Percentiles rank a stretch among this genome's conserved stretches.
Conservation (phyloP, 176 grass and related monocot genomes). For the Microstegium vimineum region DNA sequence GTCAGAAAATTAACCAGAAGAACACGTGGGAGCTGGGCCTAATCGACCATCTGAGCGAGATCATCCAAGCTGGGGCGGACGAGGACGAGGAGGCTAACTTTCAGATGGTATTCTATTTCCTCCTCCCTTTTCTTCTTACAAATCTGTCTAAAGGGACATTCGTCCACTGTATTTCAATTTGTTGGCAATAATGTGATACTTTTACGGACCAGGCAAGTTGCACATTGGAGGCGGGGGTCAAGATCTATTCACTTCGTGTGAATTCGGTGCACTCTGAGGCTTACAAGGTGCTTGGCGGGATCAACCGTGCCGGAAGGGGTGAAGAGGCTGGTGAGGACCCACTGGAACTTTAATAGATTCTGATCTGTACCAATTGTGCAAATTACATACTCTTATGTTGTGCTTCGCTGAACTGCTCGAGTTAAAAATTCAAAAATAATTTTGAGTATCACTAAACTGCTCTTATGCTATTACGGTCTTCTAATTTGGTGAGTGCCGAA, state of each 20-base stretch:
- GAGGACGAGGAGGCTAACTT: slow-evolving; percentile 94
- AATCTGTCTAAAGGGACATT: too few species aligned
- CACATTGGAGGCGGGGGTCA: slow-evolving; percentile 81
- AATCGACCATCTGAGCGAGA: slow-evolving; percentile 91
- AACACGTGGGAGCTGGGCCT: too few species aligned
- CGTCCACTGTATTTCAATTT: background rate
- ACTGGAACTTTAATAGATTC: background rate
- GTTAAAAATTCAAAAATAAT: background rate
- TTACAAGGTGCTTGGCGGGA: slow-evolving; percentile 91
- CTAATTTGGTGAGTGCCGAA: background rate
- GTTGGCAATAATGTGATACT: background rate
- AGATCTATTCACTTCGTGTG: too few species aligned
- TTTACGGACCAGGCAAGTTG: slow-evolving; percentile 62
- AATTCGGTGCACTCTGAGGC: slow-evolving; percentile 91
- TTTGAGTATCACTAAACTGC: background rate
- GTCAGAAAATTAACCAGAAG: too few species aligned
- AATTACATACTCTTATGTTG: background rate
- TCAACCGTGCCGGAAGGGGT: slow-evolving; percentile 79
- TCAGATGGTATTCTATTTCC: too few species aligned
- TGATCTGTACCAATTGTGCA: background rate
- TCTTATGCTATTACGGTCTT: background rate
- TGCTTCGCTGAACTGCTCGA: too few species aligned
- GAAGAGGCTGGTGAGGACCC: slow-evolving; percentile 54
- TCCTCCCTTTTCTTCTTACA: too few species aligned
- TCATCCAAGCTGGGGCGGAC: slow-evolving; percentile 56